Conservation (phyloP, 1,284 basidiomycete genomes). For the Ganoderma multipileum region DNA sequence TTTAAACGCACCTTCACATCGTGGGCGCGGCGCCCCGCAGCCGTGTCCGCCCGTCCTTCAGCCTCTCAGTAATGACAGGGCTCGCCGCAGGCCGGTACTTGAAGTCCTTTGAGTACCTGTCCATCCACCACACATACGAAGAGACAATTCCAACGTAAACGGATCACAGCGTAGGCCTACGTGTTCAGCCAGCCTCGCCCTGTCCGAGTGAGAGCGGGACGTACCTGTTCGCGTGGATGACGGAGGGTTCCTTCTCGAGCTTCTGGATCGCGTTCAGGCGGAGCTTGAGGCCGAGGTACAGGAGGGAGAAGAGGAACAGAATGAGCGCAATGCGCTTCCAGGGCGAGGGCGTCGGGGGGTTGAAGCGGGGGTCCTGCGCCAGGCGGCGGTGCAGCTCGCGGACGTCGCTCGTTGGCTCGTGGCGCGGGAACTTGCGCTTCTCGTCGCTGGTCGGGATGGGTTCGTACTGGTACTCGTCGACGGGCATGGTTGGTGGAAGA, state of each 20-base stretch:
- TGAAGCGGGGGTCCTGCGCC: conserved; percentile 49
- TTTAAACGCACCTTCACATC: conserved; percentile 24
- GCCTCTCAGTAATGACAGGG: conserved; percentile 67
- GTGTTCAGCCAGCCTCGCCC: conserved; percentile 8
- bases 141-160: neutral
- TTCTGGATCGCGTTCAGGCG: conserved; percentile 32
- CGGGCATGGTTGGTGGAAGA: conserved; percentile 17
- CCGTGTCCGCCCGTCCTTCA: conserved; percentile 62
- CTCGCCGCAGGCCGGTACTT: conserved; percentile 73
- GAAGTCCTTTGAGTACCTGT: conserved; percentile 68
- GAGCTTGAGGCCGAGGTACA: conserved; percentile 51
- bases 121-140: neutral
- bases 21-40: conserved; percentile 60
- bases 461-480: conserved; percentile 24
- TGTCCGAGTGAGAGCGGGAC: conserved; percentile 20
- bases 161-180: conserved; percentile 4
- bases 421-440: conserved; percentile 20
- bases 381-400: conserved; percentile 35
- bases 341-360: conserved; percentile 49
- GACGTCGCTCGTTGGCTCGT: conserved; percentile 37
- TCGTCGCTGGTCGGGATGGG: conserved; percentile 24
- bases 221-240: conserved; percentile 58
- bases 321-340: conserved; percentile 58
- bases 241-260: conserved; percentile 40
- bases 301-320: conserved; percentile 47